Evolutionary conservation across 208 protist species (phyloP).

Genomic region (Acanthamoeba castellanii): DNA sequence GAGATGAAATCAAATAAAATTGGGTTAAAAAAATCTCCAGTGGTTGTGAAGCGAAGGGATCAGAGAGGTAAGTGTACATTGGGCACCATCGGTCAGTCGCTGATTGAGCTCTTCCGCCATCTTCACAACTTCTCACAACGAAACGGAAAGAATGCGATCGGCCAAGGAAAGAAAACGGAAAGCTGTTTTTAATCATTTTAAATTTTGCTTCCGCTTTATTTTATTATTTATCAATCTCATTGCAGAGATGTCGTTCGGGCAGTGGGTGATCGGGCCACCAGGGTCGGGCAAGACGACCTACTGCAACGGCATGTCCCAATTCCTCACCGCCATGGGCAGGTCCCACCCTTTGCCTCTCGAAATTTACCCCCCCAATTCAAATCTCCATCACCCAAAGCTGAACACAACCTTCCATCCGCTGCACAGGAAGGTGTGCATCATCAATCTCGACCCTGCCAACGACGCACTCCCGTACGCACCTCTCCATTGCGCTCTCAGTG

Average conservation of each 20-base stretch:
- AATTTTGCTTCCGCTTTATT: too few species aligned
- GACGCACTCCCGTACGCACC: slow-evolving; percentile 91
- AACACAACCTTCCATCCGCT: neutral
- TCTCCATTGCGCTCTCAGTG: neutral
- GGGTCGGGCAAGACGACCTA: slow-evolving; percentile 96
- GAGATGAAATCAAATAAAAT: neutral
- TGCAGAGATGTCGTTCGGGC: slow-evolving; percentile 92
- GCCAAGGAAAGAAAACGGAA: neutral
- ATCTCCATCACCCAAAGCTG: neutral
- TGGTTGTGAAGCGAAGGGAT: neutral
- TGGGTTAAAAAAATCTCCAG: neutral
- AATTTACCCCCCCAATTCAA: slow-evolving; percentile 79
- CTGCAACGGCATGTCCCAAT: slow-evolving; percentile 96
- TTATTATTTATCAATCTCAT: neutral
- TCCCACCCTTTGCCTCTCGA: slow-evolving; percentile 39
- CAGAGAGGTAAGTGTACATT: too few species aligned
- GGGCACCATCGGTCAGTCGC: neutral
- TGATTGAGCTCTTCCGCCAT: neutral
- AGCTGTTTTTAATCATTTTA: neutral
- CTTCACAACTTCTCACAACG: neutral
- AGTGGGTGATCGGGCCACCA: slow-evolving; percentile 97
- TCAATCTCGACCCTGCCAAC: slow-evolving; percentile 99
- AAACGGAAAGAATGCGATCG: neutral
- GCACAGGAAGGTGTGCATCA: slow-evolving; percentile 90
- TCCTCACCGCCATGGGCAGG: slow-evolving; percentile 93